A percentile compares a stretch with the other conserved stretches of the same genome.
These are phyloP conservation scores for Fabrea salina DNA, from an alignment of 169 alveolate genomes.

Conservation along the genomic window DNA sequence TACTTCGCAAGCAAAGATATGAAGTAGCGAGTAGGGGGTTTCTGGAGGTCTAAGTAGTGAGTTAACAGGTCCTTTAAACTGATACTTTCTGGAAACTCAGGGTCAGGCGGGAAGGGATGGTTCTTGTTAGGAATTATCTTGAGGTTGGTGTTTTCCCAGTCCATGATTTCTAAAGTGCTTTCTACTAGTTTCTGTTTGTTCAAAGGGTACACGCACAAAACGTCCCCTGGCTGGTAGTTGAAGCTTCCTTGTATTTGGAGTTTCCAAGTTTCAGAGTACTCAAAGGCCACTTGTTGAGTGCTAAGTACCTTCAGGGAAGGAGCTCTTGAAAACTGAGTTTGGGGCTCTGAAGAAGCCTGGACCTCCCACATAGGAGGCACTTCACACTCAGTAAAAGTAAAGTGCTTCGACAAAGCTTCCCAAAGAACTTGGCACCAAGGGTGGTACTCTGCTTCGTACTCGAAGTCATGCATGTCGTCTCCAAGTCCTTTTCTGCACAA, in stretches of 20 bases:
- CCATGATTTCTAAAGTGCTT: slow-evolving; percentile 15
- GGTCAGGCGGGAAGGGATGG: slow-evolving; percentile 37
- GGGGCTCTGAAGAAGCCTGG: too few species aligned
- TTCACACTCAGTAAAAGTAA: not conserved
- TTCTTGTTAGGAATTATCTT: not conserved
- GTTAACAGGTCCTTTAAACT: slow-evolving; percentile 40
- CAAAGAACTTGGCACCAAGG: slow-evolving; percentile 69
- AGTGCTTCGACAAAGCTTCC: slow-evolving; percentile 17
- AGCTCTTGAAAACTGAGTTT: too few species aligned
- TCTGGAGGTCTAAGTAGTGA: slow-evolving; percentile 54
- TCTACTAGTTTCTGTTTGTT: slow-evolving; percentile 17
- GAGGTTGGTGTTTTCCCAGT: not conserved
- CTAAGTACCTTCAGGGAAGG: not conserved
- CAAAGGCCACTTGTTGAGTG: not conserved
- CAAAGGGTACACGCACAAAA: slow-evolving; percentile 41
- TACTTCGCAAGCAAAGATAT: slow-evolving; percentile 51
- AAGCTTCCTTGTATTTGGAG: not conserved
- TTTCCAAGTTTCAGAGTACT: not conserved
- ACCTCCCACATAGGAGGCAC: too few species aligned
- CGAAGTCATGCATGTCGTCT: slow-evolving; percentile 82
- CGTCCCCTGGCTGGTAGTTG: slow-evolving; percentile 53
- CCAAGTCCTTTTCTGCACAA: slow-evolving; percentile 71
- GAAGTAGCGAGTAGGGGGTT: slow-evolving; percentile 70
- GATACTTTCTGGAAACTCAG: not conserved
- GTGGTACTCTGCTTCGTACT: slow-evolving; percentile 77